phyloP scores from a whole-genome alignment of 2,329 filamentous ascomycete species.

The Huntiella omanensis region DNA sequence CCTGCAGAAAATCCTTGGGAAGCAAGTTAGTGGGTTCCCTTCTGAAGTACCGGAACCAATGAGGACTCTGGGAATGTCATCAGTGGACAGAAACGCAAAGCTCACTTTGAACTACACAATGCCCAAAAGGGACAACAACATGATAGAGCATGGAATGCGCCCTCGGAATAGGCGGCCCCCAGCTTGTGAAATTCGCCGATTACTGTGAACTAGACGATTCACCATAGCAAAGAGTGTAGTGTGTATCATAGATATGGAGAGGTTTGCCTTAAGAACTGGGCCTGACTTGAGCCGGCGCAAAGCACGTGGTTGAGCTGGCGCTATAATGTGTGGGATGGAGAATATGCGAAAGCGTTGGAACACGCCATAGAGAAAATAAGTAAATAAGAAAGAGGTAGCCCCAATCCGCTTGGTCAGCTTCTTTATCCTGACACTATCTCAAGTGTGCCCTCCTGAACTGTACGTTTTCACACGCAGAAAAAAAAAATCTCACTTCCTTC shows the following conservation, averaged over 20 bases:
- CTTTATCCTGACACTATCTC: no score
- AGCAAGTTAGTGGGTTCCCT: neutral
- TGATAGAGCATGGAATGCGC: neutral
- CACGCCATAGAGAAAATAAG: no score
- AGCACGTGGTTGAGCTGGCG: neutral
- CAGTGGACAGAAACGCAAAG: neutral
- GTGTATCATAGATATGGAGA: neutral
- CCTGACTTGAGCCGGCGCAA: neutral
- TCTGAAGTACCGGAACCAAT: conserved; percentile 1
- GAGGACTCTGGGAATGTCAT: conserved; percentile 3
- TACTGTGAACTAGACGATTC: neutral
- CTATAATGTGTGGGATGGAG: no score
- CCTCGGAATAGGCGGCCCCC: no score
- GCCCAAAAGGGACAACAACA: conserved; percentile 6
- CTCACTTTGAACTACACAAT: neutral
- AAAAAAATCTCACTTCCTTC: no score
- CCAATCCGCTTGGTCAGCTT: no score
- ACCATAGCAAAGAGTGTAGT: neutral
- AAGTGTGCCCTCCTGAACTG: no score
- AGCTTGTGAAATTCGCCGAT: no score
- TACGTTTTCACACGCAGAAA: no score
- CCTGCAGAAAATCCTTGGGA: conserved; percentile 3
- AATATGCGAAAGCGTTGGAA: no score
- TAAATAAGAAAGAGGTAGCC: no score
- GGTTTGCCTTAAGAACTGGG: neutral